Conservation (phyloP, 352 stramenopile species). For the Pythium vanterpoolii region DNA sequence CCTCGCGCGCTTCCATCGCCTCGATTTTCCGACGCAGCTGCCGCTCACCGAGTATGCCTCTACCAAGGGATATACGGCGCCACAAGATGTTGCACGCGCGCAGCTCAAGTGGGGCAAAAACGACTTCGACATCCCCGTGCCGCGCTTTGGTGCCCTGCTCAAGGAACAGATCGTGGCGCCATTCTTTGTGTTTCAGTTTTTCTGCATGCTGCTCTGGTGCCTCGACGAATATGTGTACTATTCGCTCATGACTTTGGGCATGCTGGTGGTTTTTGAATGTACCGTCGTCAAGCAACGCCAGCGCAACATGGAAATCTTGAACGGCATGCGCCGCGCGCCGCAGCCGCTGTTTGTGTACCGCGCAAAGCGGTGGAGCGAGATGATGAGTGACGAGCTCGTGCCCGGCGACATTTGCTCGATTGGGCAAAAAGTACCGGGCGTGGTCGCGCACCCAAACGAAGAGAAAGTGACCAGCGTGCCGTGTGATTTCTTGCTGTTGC, state of each 20-base stretch:
- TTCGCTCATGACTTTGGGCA: conserved; percentile 92
- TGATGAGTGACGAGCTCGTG: conserved; percentile 69
- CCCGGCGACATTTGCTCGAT: conserved; percentile 87
- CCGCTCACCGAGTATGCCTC: conserved; percentile 25
- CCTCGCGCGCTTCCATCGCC: conserved; percentile 32
- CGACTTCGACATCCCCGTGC: conserved; percentile 85
- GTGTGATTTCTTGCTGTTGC: conserved; percentile 90
- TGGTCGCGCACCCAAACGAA: conserved; percentile 11
- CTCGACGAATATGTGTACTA: conserved; percentile 98
- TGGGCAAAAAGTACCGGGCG: conserved; percentile 31
- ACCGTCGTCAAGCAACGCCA: conserved; percentile 90
- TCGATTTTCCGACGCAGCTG: conserved; percentile 42
- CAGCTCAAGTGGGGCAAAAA: conserved; percentile 59
- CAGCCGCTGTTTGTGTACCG: conserved; percentile 83
- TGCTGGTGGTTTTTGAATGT: conserved; percentile 94
- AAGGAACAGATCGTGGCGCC: conserved; percentile 92
- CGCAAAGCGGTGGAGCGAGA: conserved; percentile 49
- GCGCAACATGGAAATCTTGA: conserved; percentile 85
- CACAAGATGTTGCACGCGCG: conserved; percentile 22
- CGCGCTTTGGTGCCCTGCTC: conserved; percentile 81
- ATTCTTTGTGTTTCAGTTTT: conserved; percentile 97
- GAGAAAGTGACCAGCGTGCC: conserved; percentile 48
- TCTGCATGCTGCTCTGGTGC: conserved; percentile 95
- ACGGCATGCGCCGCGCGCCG: conserved; percentile 69
- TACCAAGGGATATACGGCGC: conserved; percentile 18